Evolutionary conservation across 768 basidiomycete genomes (phyloP), one percentile per base, ranked within the genome.

Genomic region (Fomitopsis serialis): DNA sequence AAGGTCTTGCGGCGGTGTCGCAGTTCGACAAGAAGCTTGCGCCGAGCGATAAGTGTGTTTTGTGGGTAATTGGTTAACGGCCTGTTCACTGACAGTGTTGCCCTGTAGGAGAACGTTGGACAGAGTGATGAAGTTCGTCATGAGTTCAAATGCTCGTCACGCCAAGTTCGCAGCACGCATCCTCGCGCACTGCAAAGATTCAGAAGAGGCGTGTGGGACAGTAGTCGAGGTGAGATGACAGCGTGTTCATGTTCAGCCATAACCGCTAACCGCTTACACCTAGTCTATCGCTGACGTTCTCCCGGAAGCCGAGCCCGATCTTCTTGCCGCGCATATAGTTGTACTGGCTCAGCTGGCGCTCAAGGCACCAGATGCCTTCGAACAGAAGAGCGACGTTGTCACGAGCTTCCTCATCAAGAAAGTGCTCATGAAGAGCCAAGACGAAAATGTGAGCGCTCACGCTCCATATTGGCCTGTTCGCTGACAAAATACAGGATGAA

Each of bases 161-260:
- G 88, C 92, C 19, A 98, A 98, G 66, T 95, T 91, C 66, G 89
- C 92, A 1, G 82, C 89, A 2, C 80, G 93, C 21, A 73, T 89
- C 32, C 63, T 96, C 21, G 80, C 85, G 1, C 78, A 77, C 49
- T 75, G 76, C 36, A 80, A 78, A 59, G 75, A 81, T 43, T 73
- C 78, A 13, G 74, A 75, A 7, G 72, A 78, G 2, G 57, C 74
- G 1, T 83, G 85, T 57, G 63, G 66, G 1, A 69, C 79, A 10
- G 72, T 91, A 10, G 74, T 92, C 27, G 81, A 89, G 59, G 94
- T 93, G 58, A 48, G 76, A 44, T n/a, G n/a, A 3, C 27, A 42
- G 29, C 9, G n/a, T 1, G 9, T 7, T 27, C 32, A 12, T 17
- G 36, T 6, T 37, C 25, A 10, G 8, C 10, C 13, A 9, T 17